These are phyloP conservation scores for Carex scoparia DNA, from an alignment of 176 grass and related monocot genomes.

Conservation along the genomic window DNA sequence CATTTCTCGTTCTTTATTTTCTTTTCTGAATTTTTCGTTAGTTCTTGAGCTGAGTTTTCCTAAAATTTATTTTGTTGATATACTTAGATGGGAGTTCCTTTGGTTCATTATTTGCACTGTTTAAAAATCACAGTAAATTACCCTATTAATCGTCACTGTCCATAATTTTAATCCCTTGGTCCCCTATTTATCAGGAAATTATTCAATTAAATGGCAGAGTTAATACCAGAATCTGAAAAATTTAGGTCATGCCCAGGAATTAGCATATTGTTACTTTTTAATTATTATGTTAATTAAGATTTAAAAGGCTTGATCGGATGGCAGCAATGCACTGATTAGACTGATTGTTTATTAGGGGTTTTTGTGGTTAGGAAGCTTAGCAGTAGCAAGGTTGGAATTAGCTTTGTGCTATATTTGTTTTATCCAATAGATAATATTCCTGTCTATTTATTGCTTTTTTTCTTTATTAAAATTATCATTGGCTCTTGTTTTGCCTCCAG, in stretches of 20 bases:
- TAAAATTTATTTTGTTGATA: neutral
- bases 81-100: neutral
- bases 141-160: neutral
- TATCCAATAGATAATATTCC: neutral
- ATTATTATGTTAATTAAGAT: neutral
- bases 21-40: neutral
- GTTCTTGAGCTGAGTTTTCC: neutral
- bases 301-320: neutral
- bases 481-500: constrained; percentile 29
- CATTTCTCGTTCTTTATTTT: neutral
- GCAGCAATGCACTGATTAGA: neutral
- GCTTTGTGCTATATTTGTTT: neutral
- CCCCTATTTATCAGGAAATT: neutral
- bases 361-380: neutral
- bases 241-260: neutral
- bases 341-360: neutral
- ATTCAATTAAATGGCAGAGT: neutral
- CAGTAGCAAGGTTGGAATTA: neutral
- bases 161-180: neutral
- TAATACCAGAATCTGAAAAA: neutral
- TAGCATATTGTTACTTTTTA: neutral
- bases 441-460: neutral
- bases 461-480: neutral
- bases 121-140: neutral
- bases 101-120: neutral